Evolutionary conservation across 2,329 filamentous ascomycete species (phyloP), one percentile per base, ranked within the genome.

Genomic region (Akanthomyces dipterigenus): DNA sequence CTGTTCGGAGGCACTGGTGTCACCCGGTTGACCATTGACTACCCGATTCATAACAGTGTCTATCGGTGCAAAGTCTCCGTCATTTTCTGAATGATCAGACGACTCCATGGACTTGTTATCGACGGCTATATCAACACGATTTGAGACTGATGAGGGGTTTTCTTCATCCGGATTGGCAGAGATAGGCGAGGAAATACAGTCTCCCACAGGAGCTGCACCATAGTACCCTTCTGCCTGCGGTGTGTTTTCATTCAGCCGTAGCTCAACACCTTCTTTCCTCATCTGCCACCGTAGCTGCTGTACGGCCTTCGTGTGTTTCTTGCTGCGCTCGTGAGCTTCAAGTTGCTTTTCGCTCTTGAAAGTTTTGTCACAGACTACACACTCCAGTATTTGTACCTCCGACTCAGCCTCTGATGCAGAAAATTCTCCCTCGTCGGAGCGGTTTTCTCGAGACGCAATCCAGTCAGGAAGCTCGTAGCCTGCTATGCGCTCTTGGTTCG

Each of bases 311-410:
- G 88, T 75, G 69, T 99, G 95, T 75, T 98, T 99, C 73, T 96
- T 99, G 79, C 93, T 98, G 76, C 89, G 91, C 76, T 97, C 93
- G 69, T 99, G 95, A 3, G 89, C 88, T 69, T 96, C 87, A 63
- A 89, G 92, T 70, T 98, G 93, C 66, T 91, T 92, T 71, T 96
- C 90, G 69, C 93, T 98, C 75, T 97, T 85, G 76, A 98, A 99
- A 0, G 76, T 82, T 66, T 89, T 91, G 66, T 86, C 83, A 73
- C 95, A 98, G 5, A 86, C 83, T 3, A 88, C 83, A 70, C 95
- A 98, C 67, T 87, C 87, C 58, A 90, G 83, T 34, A 85, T 77
- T 65, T 88, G 82, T 3, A 82, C 72, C 64, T 83, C 82, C 2
- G 78, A 80, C 28, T 83, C 82, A 14, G 77, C 78, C 36, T 82